Percentiles rank a stretch among this genome's conserved stretches.
These are phyloP conservation scores for Dothistroma septosporum DNA, from an alignment of 2,329 filamentous ascomycete species.

Conservation along the genomic window DNA sequence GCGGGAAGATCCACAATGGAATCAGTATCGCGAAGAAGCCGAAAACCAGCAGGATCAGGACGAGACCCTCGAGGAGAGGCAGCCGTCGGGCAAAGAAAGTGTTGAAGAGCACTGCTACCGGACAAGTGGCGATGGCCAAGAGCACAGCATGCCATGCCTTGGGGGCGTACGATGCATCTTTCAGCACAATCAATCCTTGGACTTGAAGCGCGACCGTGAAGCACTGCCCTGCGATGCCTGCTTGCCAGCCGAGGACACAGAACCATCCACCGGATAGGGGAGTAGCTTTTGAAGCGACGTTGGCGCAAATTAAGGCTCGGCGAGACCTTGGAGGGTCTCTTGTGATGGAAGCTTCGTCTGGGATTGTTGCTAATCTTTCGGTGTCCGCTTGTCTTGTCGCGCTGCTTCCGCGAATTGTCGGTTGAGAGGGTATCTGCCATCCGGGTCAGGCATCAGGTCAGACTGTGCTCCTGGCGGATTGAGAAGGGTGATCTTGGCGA, in stretches of 20 bases:
- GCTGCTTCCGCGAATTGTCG: no score
- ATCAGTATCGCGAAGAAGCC: conserved; percentile 34
- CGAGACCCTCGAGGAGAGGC: conserved; percentile 28
- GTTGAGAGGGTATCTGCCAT: no score
- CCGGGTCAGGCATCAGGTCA: no score
- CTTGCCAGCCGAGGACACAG: conserved; percentile 40
- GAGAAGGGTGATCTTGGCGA: no score
- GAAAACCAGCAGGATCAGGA: conserved; percentile 29
- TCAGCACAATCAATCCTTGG: conserved; percentile 45
- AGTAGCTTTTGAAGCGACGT: conserved; percentile 40
- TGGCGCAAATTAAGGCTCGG: conserved; percentile 35
- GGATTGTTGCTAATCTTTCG: background rate
- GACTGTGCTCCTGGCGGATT: background rate
- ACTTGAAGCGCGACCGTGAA: conserved; percentile 45
- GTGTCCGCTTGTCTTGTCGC: background rate
- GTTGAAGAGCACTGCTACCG: conserved; percentile 29
- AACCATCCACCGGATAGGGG: conserved; percentile 43
- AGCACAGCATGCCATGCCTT: conserved; percentile 46
- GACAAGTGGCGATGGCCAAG: conserved; percentile 31
- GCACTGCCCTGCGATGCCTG: conserved; percentile 38
- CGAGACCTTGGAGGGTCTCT: background rate
- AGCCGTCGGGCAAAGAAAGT: conserved; percentile 26
- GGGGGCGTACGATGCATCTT: conserved; percentile 40
- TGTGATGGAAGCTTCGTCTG: background rate
- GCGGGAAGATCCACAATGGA: conserved; percentile 31